These are phyloP conservation scores for Podospora didyma DNA, from an alignment of 495 filamentous ascomycete species.

Conservation along the genomic window DNA sequence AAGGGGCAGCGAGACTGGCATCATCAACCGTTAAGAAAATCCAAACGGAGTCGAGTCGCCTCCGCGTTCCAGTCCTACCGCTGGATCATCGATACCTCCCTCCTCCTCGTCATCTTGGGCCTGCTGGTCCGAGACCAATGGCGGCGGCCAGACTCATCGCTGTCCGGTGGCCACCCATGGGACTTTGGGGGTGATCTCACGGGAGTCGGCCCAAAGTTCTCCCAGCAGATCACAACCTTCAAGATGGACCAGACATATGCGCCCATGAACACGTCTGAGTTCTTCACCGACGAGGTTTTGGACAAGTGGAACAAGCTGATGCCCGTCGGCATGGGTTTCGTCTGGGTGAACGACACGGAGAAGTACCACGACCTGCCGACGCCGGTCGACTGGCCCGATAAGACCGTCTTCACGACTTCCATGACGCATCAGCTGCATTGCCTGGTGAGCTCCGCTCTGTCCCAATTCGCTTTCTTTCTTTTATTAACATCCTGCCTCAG, in stretches of 20 bases:
- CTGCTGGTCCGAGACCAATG: constrained; percentile 31
- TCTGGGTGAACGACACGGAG: constrained; percentile 40
- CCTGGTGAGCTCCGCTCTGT: constrained; percentile 19
- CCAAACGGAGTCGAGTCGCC: constrained; percentile 8
- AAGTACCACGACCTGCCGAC: constrained; percentile 44
- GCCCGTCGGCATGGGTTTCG: constrained; percentile 46
- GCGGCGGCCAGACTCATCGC: constrained; percentile 13
- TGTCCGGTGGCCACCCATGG: constrained; percentile 17
- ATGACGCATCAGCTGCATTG: constrained; percentile 45
- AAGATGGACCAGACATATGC: constrained; percentile 39
- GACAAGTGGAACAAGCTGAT: constrained; percentile 41
- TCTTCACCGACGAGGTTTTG: constrained; percentile 41
- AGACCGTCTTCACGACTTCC: constrained; percentile 46
- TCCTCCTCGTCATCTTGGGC: constrained; percentile 31
- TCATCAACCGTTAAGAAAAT: constrained; percentile 19
- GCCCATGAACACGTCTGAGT: constrained; percentile 42
- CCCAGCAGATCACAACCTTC: constrained; percentile 40
- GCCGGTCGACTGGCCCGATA: constrained; percentile 44
- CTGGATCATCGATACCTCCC: constrained; percentile 32
- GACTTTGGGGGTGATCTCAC: constrained; percentile 40
- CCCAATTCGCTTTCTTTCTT: not conserved
- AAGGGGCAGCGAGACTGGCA: constrained; percentile 32
- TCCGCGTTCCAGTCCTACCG: constrained; percentile 19
- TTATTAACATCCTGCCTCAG: constrained; percentile 10
- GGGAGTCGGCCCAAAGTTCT: constrained; percentile 30